phyloP scores from a whole-genome alignment of 2,329 filamentous ascomycete species.

The Tricladium varicosporioides region DNA sequence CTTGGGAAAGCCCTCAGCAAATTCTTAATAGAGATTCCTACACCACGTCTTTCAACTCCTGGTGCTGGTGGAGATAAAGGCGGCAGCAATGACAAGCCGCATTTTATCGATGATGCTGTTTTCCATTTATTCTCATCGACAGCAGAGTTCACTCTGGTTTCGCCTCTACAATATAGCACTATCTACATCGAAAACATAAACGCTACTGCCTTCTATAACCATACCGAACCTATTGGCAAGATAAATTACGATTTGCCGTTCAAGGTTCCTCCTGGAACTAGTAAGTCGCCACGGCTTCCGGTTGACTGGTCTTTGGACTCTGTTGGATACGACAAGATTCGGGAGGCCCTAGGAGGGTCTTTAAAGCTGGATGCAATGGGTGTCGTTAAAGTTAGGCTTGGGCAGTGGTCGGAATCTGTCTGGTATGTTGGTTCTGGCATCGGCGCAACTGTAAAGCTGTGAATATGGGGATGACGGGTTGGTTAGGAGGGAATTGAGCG shows the following conservation, averaged over 20 bases:
- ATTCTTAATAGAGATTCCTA: constrained; percentile 68
- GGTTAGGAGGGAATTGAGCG: too few relatives aligned
- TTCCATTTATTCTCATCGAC: constrained; percentile 86
- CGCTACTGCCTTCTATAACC: constrained; percentile 82
- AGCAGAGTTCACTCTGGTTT: constrained; percentile 78
- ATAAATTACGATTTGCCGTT: constrained; percentile 77
- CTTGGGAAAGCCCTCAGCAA: constrained; percentile 71
- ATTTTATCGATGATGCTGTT: constrained; percentile 82
- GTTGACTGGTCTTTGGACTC: constrained; percentile 76
- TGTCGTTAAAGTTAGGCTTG: constrained; percentile 70
- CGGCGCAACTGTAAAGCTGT: constrained; percentile 60
- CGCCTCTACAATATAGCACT: constrained; percentile 70
- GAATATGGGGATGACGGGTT: constrained; percentile 19
- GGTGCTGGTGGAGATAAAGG: constrained; percentile 43
- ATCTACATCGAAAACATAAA: constrained; percentile 78
- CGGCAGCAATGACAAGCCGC: constrained; percentile 46
- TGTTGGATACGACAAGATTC: constrained; percentile 80
- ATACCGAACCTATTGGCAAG: constrained; percentile 71
- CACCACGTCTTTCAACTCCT: constrained; percentile 65
- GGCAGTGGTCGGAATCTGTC: constrained; percentile 70
- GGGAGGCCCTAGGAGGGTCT: constrained; percentile 74
- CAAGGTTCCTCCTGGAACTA: constrained; percentile 70
- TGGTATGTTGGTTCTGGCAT: constrained; percentile 71
- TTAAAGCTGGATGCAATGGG: constrained; percentile 79
- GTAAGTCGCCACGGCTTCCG: constrained; percentile 72